These are phyloP conservation scores for Linum lewisii DNA, from an alignment of 345 rosid species.

Conservation along the genomic window DNA sequence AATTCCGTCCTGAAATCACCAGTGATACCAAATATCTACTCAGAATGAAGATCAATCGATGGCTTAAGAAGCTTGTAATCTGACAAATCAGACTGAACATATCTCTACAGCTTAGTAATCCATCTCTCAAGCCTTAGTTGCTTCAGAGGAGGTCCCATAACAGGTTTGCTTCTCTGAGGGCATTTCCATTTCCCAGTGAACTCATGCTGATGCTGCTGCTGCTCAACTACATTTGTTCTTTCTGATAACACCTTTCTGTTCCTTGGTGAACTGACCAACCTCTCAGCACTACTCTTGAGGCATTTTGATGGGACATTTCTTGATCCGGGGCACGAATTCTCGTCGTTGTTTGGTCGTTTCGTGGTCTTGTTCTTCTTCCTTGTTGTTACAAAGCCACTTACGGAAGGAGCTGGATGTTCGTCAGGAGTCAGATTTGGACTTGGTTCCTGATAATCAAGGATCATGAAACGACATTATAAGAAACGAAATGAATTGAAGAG, in stretches of 20 bases:
- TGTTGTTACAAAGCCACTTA: constrained; percentile 42
- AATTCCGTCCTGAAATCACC: no score
- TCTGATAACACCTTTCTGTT: constrained; percentile 42
- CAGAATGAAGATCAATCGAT: no score
- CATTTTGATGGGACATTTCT: constrained; percentile 19
- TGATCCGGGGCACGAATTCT: constrained; percentile 14
- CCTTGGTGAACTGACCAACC: background rate
- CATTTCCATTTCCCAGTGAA: constrained; percentile 66
- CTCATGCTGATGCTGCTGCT: constrained; percentile 17
- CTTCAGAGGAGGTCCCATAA: constrained; percentile 60
- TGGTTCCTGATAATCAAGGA: background rate
- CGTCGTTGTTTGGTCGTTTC: constrained; percentile 15
- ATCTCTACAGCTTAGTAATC: constrained; percentile 36
- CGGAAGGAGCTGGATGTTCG: background rate
- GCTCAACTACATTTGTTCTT: constrained; percentile 34
- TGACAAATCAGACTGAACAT: no score
- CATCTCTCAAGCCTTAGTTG: constrained; percentile 78
- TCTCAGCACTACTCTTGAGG: constrained; percentile 17
- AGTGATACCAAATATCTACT: no score
- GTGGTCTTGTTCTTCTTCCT: constrained; percentile 31
- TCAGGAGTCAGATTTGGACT: background rate
- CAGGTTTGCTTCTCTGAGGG: constrained; percentile 64
- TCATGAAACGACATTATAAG: background rate
- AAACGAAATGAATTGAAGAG: background rate
- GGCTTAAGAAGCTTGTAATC: no score